Percentiles rank a stretch among this genome's conserved stretches.
Conservation (phyloP, 257 asterid genomes). For the Euphrasia confusa region DNA sequence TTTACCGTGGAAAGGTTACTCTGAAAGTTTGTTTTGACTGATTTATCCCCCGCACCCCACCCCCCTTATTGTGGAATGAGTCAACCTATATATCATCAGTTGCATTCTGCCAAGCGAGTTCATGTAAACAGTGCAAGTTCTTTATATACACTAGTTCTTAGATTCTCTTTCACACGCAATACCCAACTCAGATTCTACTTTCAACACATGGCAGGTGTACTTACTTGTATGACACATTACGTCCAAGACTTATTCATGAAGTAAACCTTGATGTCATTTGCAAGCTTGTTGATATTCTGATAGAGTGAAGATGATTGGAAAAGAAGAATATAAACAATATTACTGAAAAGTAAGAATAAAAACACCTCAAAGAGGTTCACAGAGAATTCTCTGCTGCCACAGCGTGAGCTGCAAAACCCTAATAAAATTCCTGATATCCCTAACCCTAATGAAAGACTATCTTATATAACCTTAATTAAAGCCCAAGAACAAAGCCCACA, state of each 20-base stretch:
- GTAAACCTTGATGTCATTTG: conserved; percentile 92
- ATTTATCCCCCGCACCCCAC: not conserved
- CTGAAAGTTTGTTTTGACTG: not conserved
- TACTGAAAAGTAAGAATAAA: no score
- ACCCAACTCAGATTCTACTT: conserved; percentile 17
- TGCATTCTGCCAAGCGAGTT: not conserved
- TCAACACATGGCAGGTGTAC: conserved; percentile 70
- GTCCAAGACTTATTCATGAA: conserved; percentile 96
- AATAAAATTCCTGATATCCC: no score
- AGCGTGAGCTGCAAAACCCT: no score
- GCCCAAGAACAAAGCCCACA: no score
- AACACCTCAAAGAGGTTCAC: no score
- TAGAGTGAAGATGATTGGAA: no score
- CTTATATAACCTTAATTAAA: no score
- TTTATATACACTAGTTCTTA: conserved; percentile 3
- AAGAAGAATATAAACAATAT: no score
- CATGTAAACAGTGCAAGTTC: not conserved
- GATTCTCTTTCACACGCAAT: conserved; percentile 24
- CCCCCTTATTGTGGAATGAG: conserved; percentile 1
- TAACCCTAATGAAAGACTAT: no score
- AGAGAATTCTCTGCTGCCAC: no score
- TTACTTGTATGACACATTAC: conserved; percentile 81
- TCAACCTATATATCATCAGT: conserved; percentile 18
- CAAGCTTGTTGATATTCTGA: conserved; percentile 91
- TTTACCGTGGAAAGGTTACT: not conserved